Base-by-base conservation (phyloP, 2,329 filamentous ascomycete genomes). In the Colletotrichum echinochloae region DNA sequence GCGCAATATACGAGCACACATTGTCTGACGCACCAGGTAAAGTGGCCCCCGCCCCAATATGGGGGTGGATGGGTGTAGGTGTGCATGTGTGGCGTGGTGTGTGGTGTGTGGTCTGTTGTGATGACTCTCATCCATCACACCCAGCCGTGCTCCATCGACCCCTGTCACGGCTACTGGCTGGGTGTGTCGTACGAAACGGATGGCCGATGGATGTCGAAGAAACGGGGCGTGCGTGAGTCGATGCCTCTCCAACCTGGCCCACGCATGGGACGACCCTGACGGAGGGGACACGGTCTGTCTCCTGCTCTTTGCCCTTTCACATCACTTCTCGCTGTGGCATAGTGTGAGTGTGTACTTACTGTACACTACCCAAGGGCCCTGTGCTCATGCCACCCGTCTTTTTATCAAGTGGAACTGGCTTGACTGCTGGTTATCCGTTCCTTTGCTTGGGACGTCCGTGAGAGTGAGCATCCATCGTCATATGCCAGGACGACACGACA, bases 1-100 rank as follows among this genome's bases (percentile, higher is more conserved):
- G 81, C 78, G 82, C 80, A 84, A 85, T 84, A 84, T 84, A 83
- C 83, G 82, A 81, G 82, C 80, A 81, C 82, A 78, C 60, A 60
- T 61, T 63, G 81, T 84, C 83, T 85, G 83, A 86, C 84, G 84
- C 84, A 84, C 79, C 78, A 81, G 80, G 81, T 82, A 80, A 82
- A 81, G 79, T 82, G 80, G 79, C 68, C 48, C 48, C 63, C 69
- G 74, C 74, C 75, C 73, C 64, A 68, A 74, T 70, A 8, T 4
- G 75, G 73, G 73, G 74, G 35, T 37, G 74, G 75, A n/a, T n/a
- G 73, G 72, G 74, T 51, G 49, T 26, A 9, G 23, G 60, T 68
- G 26, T 54, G 44, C 41, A 30, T 56, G 35, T 55, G 26, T 37
- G 16, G 9, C 37, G 48, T 30, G 12, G 18, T n/a, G 51, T 18